Percentiles rank a stretch among this genome's conserved stretches.
phyloP scores from a whole-genome alignment of 257 asterid species.

The Cordia subcordata region DNA sequence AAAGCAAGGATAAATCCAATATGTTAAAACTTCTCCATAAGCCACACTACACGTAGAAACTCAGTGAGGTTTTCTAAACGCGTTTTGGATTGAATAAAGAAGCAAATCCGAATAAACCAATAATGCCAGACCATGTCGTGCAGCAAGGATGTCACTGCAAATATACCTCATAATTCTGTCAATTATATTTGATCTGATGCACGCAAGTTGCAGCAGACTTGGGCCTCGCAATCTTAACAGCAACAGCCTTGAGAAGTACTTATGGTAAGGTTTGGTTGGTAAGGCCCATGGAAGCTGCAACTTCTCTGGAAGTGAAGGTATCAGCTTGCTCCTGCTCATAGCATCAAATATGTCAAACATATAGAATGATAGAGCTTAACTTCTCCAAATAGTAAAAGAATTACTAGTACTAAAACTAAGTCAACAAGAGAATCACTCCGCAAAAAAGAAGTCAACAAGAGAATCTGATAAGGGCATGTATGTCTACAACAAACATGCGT shows the following conservation, averaged over 20 bases:
- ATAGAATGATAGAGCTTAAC: slow-evolving; percentile 1
- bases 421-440: too few species aligned
- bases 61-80: background rate
- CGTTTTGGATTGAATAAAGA: background rate
- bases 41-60: background rate
- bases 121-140: background rate
- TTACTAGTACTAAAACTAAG: too few species aligned
- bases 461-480: too few species aligned
- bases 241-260: slow-evolving; percentile 21
- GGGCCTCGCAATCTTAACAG: slow-evolving; percentile 4
- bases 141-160: too few species aligned
- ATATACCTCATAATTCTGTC: too few species aligned
- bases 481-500: too few species aligned
- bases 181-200: too few species aligned
- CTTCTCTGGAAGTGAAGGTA: slow-evolving; percentile 61
- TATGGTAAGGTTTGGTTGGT: slow-evolving; percentile 64
- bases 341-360: slow-evolving; percentile 12
- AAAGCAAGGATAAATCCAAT: background rate
- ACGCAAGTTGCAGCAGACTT: too few species aligned
- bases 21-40: background rate
- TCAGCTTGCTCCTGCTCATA: slow-evolving; percentile 93
- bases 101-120: background rate
- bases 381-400: slow-evolving; percentile 3
- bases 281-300: slow-evolving; percentile 87
- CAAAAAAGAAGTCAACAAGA: too few species aligned